Base-by-base conservation (phyloP, 352 stramenopile genomes). In the Globisporangium paroecandrum region DNA sequence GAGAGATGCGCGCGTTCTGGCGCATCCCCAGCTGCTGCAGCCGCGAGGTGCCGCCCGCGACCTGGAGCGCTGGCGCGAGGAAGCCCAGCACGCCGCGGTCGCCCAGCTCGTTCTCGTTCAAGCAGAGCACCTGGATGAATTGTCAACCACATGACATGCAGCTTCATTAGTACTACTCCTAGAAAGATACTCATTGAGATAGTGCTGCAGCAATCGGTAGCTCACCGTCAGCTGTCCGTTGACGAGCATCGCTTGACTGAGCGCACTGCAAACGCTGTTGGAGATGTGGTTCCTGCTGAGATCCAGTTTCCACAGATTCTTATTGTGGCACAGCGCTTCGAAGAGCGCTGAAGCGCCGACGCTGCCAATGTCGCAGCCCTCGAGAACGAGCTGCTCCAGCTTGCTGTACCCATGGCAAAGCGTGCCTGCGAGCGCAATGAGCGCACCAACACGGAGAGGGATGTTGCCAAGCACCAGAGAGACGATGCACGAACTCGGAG, bases 351-450 rank as follows among this genome's bases (percentile, higher is more conserved):
- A 73, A 9, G 74, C 83, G 18, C 80, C 78, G 13, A 69, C 68
- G 58, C 71, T 91, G 53, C 85, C 82, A 46, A 93, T 69, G 34
- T 61, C 64, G 36, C 85, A 93, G 38, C 72, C 75, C 62, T 93
- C 85, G 12, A 93, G 71, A 53, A 91, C 85, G 62, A 93, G 76
- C 69, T 91, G 83, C 59, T 90, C 75, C 41, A 93, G 68, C 32
- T 78, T 82, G 56, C 76, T 76, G 27, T 82, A 71, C 51, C 75
- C 79, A 29, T 82, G 78, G 12, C 74, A 77, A 22, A 91, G 56
- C 8, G 75, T 73, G 22, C 71, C 76, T 20, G 82, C 85, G 12
- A 93, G 53, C 0, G 74, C 69, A 27, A 82, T 66, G n/a, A 89
- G 69, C 7, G 76, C 77, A 1, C 61, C 47, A 1, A 72, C 70